Base-by-base conservation (phyloP, 2,329 filamentous ascomycete species). In the Zopfia rhizophila region DNA sequence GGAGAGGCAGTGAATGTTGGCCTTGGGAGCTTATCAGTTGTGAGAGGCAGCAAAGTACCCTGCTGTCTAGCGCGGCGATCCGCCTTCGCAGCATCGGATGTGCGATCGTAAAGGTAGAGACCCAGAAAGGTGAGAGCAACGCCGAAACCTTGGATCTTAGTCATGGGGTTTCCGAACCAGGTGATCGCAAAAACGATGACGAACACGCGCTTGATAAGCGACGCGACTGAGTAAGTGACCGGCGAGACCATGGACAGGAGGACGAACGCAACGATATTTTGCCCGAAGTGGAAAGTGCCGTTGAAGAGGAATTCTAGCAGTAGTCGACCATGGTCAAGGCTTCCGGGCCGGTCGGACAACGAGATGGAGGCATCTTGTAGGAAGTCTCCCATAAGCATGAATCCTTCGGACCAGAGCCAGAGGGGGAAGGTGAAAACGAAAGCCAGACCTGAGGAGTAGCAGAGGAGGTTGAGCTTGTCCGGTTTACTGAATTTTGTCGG, bases 181-280 rank as follows among this genome's bases (percentile, higher is more conserved):
- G 97, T 76, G 52, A 99, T 93, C 5, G 94, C 91, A 60, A 96
- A 88, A 48, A 94, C 84, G 61, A 99, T 96, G 64, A 99, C 93
- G 66, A 96, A 97, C 10, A 99, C 94, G 36, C 94, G 88, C 76
- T 99, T 99, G 73, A 99, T 94, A 51, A 99, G 79, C 45, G 89
- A 95, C 24, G 94, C 94, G 25, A 99, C 93, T 0, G 91, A 96
- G 76, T 99, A 99, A 0, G 94, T 97, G 25, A 99, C 94, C 0
- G 94, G 94, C 0, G 91, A 96, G 10, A 97, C 89, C 78, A 96
- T 89, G 41, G 91, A 96, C 5, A 99, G 79, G 5, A 99, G 80
- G 16, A 96, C 80, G 67, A 99, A 99, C 0, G 94, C 94, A 42
- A 99, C 82, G 40, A 99, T 95, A 66, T 96, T 97, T 66, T 99